A percentile compares a stretch with the other conserved stretches of the same genome.
These are phyloP conservation scores for Ramalina peruviana DNA, from an alignment of 495 filamentous ascomycete genomes.

Conservation along the genomic window DNA sequence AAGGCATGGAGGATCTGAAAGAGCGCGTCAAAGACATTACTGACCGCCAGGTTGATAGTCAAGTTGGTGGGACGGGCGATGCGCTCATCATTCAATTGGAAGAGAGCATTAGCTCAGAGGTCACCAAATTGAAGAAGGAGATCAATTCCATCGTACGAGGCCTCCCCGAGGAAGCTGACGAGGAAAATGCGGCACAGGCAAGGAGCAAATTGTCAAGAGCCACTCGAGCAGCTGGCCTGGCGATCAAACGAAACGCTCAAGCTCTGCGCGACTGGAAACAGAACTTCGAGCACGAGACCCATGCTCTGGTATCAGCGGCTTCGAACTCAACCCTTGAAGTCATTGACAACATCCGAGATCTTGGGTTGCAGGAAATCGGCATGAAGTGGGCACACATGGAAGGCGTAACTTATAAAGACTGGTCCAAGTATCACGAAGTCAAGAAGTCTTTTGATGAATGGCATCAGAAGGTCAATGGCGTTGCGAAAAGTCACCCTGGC, in stretches of 20 bases:
- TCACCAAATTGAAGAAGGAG: slow-evolving; percentile 49
- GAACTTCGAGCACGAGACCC: slow-evolving; percentile 54
- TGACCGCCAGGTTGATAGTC: slow-evolving; percentile 49
- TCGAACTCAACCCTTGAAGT: slow-evolving; percentile 71
- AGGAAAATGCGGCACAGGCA: slow-evolving; percentile 39
- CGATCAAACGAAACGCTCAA: slow-evolving; percentile 70
- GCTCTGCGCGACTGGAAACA: slow-evolving; percentile 66
- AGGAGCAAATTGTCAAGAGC: slow-evolving; percentile 47
- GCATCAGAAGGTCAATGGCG: slow-evolving; percentile 60
- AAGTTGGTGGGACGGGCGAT: slow-evolving; percentile 50
- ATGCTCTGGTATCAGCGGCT: slow-evolving; percentile 54
- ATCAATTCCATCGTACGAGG: slow-evolving; percentile 49
- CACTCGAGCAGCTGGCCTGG: slow-evolving; percentile 59
- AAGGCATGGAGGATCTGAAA: slow-evolving; percentile 59
- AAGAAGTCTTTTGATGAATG: slow-evolving; percentile 75
- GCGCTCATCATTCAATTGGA: slow-evolving; percentile 56
- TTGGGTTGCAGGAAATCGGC: slow-evolving; percentile 87
- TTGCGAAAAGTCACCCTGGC: slow-evolving; percentile 57
- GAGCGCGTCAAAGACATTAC: slow-evolving; percentile 67
- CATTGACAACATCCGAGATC: slow-evolving; percentile 69
- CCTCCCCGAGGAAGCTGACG: slow-evolving; percentile 37
- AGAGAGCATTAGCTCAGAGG: slow-evolving; percentile 43
- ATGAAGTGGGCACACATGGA: slow-evolving; percentile 98
- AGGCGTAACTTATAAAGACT: slow-evolving; percentile 88
- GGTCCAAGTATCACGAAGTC: slow-evolving; percentile 78